Evolutionary conservation across 495 filamentous ascomycete species (phyloP), one percentile per base, ranked within the genome.

Genomic region (Arthonia radiata): DNA sequence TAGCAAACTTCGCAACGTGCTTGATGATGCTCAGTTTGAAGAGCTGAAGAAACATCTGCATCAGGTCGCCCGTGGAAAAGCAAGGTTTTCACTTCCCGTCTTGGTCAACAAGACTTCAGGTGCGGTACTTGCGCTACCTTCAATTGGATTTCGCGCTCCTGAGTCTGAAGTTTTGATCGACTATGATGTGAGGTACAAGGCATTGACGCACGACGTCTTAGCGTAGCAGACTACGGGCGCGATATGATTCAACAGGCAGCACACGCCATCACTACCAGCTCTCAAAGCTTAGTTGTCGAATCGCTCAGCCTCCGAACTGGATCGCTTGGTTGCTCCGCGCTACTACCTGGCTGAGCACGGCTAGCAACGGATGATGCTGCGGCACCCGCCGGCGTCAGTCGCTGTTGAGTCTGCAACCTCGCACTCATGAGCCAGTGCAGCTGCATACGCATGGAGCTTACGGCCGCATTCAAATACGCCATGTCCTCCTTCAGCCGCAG

Each of bases 391-490:
- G 10, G 33, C 31, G 4, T 15, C 31, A 18, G 27, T 30, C 24
- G 29, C 23, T 30, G 25, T 27, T 34, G 33, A 17, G 37, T 31
- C 31, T 71, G 63, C 31, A 68, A 43, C 6, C 64, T 56, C 7
- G 64, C 53, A 18, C 59, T 66, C 47, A 68, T 56, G 5, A 76
- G 54, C 67, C 71, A 74, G 29, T 73, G 67, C 9, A 77, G 48
- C 36, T 76, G 71, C 54, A 68, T 61, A 18, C 67, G 55, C 21
- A 75, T 56, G 15, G 53, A 55, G 33, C 54, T 57, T 24, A 76
- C 53, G 10, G 64, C 67, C 4, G 70, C 67, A 29, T 66, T 69
- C 1, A 63, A 63, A 29, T 68, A 64, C 1, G 65, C 57, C 47
- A 73, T 57, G 31, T 76, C 68, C 36, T 76, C 71, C 30, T 71